These are phyloP conservation scores for Penicillium nucicola DNA, from an alignment of 495 filamentous ascomycete species.

Conservation along the genomic window DNA sequence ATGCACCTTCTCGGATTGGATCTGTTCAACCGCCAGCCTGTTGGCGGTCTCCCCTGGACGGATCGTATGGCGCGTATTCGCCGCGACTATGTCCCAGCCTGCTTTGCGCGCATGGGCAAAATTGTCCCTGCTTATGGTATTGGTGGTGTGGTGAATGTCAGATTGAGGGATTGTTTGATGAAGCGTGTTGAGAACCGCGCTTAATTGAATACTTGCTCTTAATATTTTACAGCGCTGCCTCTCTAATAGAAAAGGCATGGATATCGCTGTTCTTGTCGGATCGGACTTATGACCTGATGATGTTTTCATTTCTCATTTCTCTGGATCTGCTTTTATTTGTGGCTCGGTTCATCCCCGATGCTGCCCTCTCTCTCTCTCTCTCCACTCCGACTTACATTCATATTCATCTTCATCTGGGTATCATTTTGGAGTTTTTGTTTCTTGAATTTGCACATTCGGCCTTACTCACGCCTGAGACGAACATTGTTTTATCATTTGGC, in stretches of 20 bases:
- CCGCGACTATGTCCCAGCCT: conserved; percentile 75
- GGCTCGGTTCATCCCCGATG: not conserved
- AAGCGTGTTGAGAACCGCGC: conserved; percentile 36
- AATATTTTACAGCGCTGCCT: no score
- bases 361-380: not conserved
- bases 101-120: conserved; percentile 77
- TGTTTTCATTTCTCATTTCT: not conserved
- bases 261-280: not conserved
- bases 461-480: not conserved
- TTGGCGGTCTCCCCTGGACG: conserved; percentile 43
- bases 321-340: not conserved
- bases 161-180: conserved; percentile 62
- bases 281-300: conserved; percentile 1
- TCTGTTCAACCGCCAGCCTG: conserved; percentile 71
- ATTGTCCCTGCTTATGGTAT: conserved; percentile 94
- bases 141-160: conserved; percentile 83
- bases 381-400: conserved; percentile 1
- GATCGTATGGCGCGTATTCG: conserved; percentile 63
- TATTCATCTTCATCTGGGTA: not conserved
- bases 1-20: conserved; percentile 87
- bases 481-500: not conserved
- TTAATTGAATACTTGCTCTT: not conserved
- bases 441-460: not conserved
- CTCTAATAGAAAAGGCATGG: no score
- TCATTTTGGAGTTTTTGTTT: not conserved